These are phyloP conservation scores for Piper longum DNA, from an alignment of 164 flowering plant genomes.

Conservation along the genomic window DNA sequence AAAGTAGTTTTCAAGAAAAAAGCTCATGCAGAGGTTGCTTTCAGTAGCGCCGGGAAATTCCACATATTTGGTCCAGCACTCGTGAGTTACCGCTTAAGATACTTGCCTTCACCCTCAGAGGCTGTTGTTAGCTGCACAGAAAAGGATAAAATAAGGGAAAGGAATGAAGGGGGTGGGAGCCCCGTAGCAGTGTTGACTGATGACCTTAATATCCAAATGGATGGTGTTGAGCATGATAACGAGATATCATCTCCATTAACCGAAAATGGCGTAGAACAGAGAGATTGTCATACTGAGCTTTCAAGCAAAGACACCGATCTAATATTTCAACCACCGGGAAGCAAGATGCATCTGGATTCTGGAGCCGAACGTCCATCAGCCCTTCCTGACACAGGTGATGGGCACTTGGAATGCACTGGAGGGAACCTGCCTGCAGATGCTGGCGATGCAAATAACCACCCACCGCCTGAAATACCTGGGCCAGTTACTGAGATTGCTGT, in stretches of 20 bases:
- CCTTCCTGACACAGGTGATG: no score
- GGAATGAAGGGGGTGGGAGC: constrained; percentile 3
- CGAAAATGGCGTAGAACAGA: neutral
- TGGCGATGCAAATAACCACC: no score
- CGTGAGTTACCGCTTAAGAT: constrained; percentile 55
- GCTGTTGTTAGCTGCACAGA: constrained; percentile 15
- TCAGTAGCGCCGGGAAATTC: constrained; percentile 81
- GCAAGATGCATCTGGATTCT: neutral
- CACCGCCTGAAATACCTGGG: no score
- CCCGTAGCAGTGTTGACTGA: neutral
- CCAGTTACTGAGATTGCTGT: no score
- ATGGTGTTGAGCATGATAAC: neutral
- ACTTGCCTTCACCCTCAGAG: constrained; percentile 21
- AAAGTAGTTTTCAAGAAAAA: constrained; percentile 56
- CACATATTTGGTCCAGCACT: constrained; percentile 75
- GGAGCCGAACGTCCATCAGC: no score
- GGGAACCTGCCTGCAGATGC: no score
- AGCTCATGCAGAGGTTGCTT: constrained; percentile 74
- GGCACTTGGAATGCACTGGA: no score
- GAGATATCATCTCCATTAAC: neutral
- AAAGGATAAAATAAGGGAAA: constrained; percentile 15
- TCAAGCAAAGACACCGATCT: neutral
- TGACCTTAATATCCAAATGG: neutral
- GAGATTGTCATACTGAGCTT: neutral
- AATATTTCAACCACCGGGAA: neutral